These are phyloP conservation scores for Kalmusia sp. DNA, from an alignment of 2,329 filamentous ascomycete genomes.

Conservation along the genomic window DNA sequence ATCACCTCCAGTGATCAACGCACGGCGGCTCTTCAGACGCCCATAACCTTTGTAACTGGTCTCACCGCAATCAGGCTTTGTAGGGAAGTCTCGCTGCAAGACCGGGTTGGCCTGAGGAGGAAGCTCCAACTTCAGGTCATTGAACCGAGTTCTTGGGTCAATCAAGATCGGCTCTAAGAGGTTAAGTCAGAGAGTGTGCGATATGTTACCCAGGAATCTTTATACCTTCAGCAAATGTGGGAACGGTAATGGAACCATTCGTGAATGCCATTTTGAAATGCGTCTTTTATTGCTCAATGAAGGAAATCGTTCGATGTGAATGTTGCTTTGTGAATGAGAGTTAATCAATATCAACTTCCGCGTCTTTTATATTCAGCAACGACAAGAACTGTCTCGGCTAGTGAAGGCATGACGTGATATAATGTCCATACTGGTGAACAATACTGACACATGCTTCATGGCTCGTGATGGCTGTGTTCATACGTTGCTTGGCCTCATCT, in stretches of 20 bases:
- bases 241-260: background rate
- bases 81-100: conserved; percentile 5
- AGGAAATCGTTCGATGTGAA: background rate
- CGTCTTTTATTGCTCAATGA: background rate
- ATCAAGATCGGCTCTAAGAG: conserved; percentile 3
- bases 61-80: conserved; percentile 13
- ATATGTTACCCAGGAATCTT: background rate
- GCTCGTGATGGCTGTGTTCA: background rate
- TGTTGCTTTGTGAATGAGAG: background rate
- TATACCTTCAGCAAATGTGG: background rate
- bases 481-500: background rate
- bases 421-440: background rate
- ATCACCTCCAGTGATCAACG: conserved; percentile 21
- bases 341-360: background rate
- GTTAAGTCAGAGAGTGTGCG: background rate
- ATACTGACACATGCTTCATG: background rate
- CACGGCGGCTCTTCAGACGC: conserved; percentile 32
- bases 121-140: conserved; percentile 3
- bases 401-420: background rate
- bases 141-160: conserved; percentile 10
- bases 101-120: conserved; percentile 3
- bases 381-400: background rate
- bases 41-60: conserved; percentile 35
- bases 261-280: background rate
- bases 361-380: background rate